These are phyloP conservation scores for Exophiala sideris DNA, from an alignment of 2,329 filamentous ascomycete genomes.

Conservation along the genomic window DNA sequence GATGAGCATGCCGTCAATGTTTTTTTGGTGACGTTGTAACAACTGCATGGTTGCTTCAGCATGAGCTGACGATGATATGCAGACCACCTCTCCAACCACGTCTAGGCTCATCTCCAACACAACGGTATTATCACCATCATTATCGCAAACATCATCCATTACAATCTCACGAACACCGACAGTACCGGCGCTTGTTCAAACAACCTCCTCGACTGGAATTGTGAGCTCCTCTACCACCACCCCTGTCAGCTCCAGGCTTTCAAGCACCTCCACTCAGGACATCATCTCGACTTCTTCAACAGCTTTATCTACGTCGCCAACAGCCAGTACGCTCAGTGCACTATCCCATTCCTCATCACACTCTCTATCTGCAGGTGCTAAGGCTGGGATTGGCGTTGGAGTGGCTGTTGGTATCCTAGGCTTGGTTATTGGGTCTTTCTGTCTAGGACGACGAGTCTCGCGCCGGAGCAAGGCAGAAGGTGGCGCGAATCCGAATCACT, in stretches of 20 bases:
- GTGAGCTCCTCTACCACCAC: background rate
- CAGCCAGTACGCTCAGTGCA: background rate
- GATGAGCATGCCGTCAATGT: background rate
- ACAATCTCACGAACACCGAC: background rate
- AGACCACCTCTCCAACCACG: background rate
- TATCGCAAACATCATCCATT: background rate
- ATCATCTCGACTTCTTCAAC: background rate
- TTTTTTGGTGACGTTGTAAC: background rate
- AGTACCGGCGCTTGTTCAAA: background rate
- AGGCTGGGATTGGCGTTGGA: slow-evolving; percentile 24
- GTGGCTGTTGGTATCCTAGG: slow-evolving; percentile 15
- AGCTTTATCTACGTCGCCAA: background rate
- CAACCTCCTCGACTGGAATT: background rate
- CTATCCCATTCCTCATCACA: slow-evolving; percentile 6
- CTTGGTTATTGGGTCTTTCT: slow-evolving; percentile 11
- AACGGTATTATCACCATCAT: background rate
- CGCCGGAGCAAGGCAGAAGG: slow-evolving; percentile 7
- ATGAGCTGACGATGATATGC: no score
- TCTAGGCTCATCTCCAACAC: background rate
- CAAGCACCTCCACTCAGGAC: no score
- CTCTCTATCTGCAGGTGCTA: slow-evolving; percentile 20
- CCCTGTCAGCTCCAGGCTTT: background rate
- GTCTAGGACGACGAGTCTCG: slow-evolving; percentile 16
- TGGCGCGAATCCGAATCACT: background rate
- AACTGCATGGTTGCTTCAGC: no score